Conservation (phyloP, 768 basidiomycete genomes). For the Tricholoma furcatifolium region DNA sequence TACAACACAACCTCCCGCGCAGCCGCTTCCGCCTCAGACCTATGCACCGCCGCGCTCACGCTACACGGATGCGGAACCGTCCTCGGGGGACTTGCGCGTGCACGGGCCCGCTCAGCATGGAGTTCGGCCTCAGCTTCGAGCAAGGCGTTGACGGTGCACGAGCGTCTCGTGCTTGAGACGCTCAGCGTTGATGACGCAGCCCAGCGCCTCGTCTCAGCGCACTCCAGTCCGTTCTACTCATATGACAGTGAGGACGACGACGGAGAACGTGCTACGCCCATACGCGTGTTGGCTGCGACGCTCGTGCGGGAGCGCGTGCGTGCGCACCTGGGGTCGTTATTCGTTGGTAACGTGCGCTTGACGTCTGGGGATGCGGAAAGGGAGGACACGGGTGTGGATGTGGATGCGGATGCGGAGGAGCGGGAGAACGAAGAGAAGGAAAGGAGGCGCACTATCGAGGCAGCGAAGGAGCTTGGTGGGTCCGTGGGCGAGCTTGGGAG, state of each 20-base stretch:
- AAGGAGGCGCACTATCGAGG: constrained; percentile 48
- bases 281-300: constrained; percentile 49
- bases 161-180: constrained; percentile 53
- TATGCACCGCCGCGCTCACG: constrained; percentile 59
- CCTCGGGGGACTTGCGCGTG: constrained; percentile 33
- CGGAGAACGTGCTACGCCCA: constrained; percentile 28
- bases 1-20: constrained; percentile 45
- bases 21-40: constrained; percentile 41
- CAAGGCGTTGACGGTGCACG: constrained; percentile 31
- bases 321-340: constrained; percentile 51
- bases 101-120: constrained; percentile 44
- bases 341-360: constrained; percentile 40
- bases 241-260: constrained; percentile 7
- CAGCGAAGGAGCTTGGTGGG: constrained; percentile 65
- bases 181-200: constrained; percentile 56
- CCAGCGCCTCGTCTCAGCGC: constrained; percentile 26
- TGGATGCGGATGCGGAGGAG: constrained; percentile 28
- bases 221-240: too few species aligned
- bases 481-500: constrained; percentile 50
- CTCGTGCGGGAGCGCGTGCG: constrained; percentile 53
- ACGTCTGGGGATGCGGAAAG: constrained; percentile 19
- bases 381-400: constrained; percentile 25
- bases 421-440: constrained; percentile 29
- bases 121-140: constrained; percentile 10
- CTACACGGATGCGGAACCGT: constrained; percentile 31